Conservation (phyloP, 1,284 basidiomycete species). For the Hymenochaete sp. region DNA sequence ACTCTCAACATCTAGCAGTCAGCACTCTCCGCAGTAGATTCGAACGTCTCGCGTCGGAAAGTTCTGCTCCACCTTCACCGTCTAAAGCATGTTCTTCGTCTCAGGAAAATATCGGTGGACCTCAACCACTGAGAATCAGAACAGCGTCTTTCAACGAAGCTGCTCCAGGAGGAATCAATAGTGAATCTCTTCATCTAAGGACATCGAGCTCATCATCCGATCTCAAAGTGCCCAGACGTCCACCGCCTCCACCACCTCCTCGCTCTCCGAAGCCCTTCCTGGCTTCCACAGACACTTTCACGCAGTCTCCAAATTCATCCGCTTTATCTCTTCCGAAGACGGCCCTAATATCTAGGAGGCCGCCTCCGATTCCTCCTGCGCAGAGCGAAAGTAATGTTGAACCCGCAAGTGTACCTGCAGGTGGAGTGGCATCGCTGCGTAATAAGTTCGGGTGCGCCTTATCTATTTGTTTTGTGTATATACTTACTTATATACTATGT, state of each 20-base stretch:
- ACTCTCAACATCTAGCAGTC: slow-evolving; percentile 41
- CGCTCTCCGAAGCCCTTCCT: slow-evolving; percentile 37
- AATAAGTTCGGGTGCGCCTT: slow-evolving; percentile 45
- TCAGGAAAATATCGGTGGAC: background rate
- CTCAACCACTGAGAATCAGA: background rate
- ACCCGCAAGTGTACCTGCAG: background rate
- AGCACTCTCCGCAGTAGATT: slow-evolving; percentile 59
- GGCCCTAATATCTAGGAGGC: slow-evolving; percentile 23
- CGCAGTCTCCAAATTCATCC: slow-evolving; percentile 24
- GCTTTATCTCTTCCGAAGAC: slow-evolving; percentile 22
- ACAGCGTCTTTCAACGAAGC: background rate
- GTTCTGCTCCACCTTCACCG: slow-evolving; percentile 17
- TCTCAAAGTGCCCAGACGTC: slow-evolving; percentile 36
- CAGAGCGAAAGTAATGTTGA: background rate
- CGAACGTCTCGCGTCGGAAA: slow-evolving; percentile 33
- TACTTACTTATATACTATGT: slow-evolving; percentile 13
- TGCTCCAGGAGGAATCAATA: no score
- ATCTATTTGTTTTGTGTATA: slow-evolving; percentile 8
- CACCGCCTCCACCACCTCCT: slow-evolving; percentile 52
- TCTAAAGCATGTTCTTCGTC: slow-evolving; percentile 8
- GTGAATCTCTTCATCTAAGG: slow-evolving; percentile 28
- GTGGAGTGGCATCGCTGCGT: slow-evolving; percentile 37
- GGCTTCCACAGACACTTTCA: slow-evolving; percentile 35
- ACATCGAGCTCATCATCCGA: slow-evolving; percentile 47
- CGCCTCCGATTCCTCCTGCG: slow-evolving; percentile 24